phyloP scores from a whole-genome alignment of 495 filamentous ascomycete species.

The Wilcoxina mikolae region DNA sequence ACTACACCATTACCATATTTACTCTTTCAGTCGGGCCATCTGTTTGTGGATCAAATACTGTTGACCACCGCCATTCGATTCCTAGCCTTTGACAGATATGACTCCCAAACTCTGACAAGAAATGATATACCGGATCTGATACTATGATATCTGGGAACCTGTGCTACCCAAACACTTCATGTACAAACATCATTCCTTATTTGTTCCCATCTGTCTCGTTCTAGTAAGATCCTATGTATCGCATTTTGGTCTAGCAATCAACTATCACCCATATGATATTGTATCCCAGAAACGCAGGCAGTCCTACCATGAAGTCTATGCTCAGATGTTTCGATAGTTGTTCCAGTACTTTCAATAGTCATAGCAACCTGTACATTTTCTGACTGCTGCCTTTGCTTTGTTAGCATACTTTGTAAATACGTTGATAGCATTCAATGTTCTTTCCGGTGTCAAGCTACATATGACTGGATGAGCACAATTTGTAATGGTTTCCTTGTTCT shows the following conservation, averaged over 20 bases:
- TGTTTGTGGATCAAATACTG: conserved; percentile 16
- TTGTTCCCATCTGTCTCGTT: neutral
- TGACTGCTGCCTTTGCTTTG: neutral
- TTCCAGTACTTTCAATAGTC: conserved; percentile 13
- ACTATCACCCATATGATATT: conserved; percentile 22
- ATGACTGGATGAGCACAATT: neutral
- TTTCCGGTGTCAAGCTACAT: neutral
- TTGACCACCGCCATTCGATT: neutral
- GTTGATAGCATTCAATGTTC: neutral
- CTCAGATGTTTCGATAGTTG: conserved; percentile 18
- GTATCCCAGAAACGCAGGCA: conserved; percentile 8
- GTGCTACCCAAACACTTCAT: conserved; percentile 5
- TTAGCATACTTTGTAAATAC: conserved; percentile 9
- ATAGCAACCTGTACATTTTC: conserved; percentile 13
- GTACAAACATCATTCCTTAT: neutral
- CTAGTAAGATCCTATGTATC: conserved; percentile 11
- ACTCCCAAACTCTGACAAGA: conserved; percentile 8
- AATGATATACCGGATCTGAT: conserved; percentile 2
- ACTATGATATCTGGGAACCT: conserved; percentile 6
- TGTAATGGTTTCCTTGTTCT: neutral
- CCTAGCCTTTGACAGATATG: neutral
- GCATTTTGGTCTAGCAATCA: conserved; percentile 18
- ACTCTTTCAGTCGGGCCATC: conserved; percentile 24
- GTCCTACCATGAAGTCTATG: conserved; percentile 26
- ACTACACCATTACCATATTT: conserved; percentile 21